These are phyloP conservation scores for Fusarium sp. DNA, from an alignment of 2,329 filamentous ascomycete species.

Conservation along the genomic window DNA sequence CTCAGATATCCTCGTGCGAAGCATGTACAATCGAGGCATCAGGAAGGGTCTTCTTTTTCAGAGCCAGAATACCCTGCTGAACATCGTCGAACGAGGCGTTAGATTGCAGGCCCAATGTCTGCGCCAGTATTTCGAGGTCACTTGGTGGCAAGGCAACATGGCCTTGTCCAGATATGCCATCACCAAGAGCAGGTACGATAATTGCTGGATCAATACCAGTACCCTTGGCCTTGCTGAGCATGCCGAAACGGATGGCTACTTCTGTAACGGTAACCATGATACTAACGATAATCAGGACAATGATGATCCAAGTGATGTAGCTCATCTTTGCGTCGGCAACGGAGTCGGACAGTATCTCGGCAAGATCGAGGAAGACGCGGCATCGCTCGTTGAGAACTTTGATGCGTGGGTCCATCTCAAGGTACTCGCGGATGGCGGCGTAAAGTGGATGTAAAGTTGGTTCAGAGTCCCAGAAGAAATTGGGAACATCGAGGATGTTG, in stretches of 20 bases:
- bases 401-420: slow-evolving; percentile 96
- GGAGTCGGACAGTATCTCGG: slow-evolving; percentile 91
- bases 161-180: slow-evolving; percentile 14
- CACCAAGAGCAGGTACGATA: slow-evolving; percentile 30
- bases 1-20: slow-evolving; percentile 31
- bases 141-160: slow-evolving; percentile 35
- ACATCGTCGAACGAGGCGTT: slow-evolving; percentile 52
- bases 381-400: slow-evolving; percentile 98
- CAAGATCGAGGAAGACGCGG: slow-evolving; percentile 93
- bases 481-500: slow-evolving; percentile 94
- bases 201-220: slow-evolving; percentile 11
- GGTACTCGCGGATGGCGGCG: slow-evolving; percentile 92
- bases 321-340: slow-evolving; percentile 97
- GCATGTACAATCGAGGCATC: slow-evolving; percentile 16
- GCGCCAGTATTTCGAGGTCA: slow-evolving; percentile 51
- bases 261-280: slow-evolving; percentile 93
- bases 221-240: slow-evolving; percentile 60
- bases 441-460: slow-evolving; percentile 95
- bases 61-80: slow-evolving; percentile 46
- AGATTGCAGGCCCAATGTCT: slow-evolving; percentile 47
- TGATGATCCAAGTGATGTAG: slow-evolving; percentile 97
- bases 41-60: slow-evolving; percentile 38
- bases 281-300: slow-evolving; percentile 88
- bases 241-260: slow-evolving; percentile 85
- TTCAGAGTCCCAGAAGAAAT: slow-evolving; percentile 98